Percentiles rank a stretch among this genome's conserved stretches.
Conservation (phyloP, 768 basidiomycete species). For the Phylloporus rhodoxanthus region DNA sequence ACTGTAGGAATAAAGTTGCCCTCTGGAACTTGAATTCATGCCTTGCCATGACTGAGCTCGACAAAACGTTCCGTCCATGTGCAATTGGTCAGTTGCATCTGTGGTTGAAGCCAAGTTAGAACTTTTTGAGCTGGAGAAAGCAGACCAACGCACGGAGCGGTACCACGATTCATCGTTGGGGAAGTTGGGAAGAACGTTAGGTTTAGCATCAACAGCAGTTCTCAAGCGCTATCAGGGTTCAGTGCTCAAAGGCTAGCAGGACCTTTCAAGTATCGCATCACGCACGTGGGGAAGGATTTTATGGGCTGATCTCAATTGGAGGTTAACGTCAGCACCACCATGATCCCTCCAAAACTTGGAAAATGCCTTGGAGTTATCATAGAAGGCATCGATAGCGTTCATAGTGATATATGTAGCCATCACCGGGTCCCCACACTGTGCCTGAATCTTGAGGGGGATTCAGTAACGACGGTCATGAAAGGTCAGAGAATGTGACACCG, state of each 20-base stretch:
- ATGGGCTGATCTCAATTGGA: constrained; percentile 21
- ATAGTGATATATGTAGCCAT: constrained; percentile 5
- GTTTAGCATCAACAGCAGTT: constrained; percentile 23
- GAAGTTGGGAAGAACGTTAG: constrained; percentile 31
- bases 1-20: neutral
- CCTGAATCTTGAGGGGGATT: constrained; percentile 10
- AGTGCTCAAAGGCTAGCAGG: neutral
- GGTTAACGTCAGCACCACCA: constrained; percentile 19
- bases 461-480: neutral
- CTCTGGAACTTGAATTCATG: neutral
- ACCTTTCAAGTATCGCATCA: neutral
- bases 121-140: neutral
- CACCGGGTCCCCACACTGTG: neutral
- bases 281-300: constrained; percentile 39
- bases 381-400: constrained; percentile 17
- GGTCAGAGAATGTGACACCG: neutral
- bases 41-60: constrained; percentile 14
- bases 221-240: constrained; percentile 28
- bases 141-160: constrained; percentile 20
- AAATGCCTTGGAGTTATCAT: constrained; percentile 38
- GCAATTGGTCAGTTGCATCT: constrained; percentile 17
- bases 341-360: constrained; percentile 29
- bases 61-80: constrained; percentile 27
- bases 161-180: constrained; percentile 32
- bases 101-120: neutral